Conservation (phyloP, 345 rosid species). For the Turnera subulata region DNA sequence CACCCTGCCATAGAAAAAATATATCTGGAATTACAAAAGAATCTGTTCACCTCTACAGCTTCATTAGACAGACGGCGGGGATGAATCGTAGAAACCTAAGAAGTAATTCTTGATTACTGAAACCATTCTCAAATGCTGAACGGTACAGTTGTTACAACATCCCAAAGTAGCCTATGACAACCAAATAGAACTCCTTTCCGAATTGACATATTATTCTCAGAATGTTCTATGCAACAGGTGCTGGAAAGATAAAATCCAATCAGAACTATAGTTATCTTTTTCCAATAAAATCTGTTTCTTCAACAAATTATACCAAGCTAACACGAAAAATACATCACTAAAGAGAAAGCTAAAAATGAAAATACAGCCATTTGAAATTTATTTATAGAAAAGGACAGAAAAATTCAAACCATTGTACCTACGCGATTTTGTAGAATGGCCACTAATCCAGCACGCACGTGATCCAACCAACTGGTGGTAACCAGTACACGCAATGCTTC, state of each 20-base stretch:
- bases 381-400: neutral
- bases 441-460: conserved; percentile 62
- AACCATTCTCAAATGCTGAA: neutral
- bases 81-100: too few relatives aligned
- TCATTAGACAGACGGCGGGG: too few relatives aligned
- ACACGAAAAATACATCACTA: neutral
- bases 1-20: too few relatives aligned
- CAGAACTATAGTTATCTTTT: too few relatives aligned
- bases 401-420: conserved; percentile 30
- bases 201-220: too few relatives aligned
- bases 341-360: neutral
- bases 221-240: too few relatives aligned
- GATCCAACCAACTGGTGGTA: conserved; percentile 51
- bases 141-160: neutral
- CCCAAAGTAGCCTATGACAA: neutral
- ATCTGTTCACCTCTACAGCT: too few relatives aligned
- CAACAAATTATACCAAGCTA: neutral
- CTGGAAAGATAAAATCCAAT: too few relatives aligned
- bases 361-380: too few relatives aligned
- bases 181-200: neutral
- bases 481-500: conserved; percentile 48
- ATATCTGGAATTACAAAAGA: too few relatives aligned
- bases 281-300: too few relatives aligned
- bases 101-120: neutral
- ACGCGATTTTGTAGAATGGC: conserved; percentile 84